These are phyloP conservation scores for Metarhizium sp. DNA, from an alignment of 2,329 filamentous ascomycete species.

Conservation along the genomic window DNA sequence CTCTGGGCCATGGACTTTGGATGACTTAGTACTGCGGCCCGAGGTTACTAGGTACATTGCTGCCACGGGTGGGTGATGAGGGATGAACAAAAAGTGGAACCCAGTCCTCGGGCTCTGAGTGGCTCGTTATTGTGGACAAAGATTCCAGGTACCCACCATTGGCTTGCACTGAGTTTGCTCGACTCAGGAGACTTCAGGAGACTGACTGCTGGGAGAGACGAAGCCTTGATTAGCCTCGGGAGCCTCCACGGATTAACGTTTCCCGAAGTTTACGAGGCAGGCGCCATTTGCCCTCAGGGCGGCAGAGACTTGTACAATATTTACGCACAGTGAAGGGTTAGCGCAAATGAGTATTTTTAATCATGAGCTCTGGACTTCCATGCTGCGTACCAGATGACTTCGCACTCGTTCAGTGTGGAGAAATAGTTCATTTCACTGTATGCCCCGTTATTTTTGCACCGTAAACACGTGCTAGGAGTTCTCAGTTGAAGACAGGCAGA, in stretches of 20 bases:
- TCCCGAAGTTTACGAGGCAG: too few species aligned
- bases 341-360: too few species aligned
- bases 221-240: background rate
- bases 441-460: too few species aligned
- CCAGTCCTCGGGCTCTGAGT: background rate
- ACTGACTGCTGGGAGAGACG: background rate
- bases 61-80: background rate
- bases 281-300: too few species aligned
- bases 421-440: too few species aligned
- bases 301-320: background rate
- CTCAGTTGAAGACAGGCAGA: too few species aligned
- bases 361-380: too few species aligned
- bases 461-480: too few species aligned
- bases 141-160: constrained; percentile 1
- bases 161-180: background rate
- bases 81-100: background rate
- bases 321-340: background rate
- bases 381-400: too few species aligned
- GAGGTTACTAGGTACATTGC: background rate
- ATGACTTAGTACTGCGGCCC: background rate
- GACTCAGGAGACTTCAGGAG: background rate
- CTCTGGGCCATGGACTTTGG: too few species aligned
- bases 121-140: background rate
- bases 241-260: background rate
- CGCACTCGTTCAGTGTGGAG: too few species aligned